A percentile compares a stretch with the other conserved stretches of the same genome.
Evolutionary conservation across 805 yeast species (phyloP).

Genomic region (Saccharomycopsis fermentans): DNA sequence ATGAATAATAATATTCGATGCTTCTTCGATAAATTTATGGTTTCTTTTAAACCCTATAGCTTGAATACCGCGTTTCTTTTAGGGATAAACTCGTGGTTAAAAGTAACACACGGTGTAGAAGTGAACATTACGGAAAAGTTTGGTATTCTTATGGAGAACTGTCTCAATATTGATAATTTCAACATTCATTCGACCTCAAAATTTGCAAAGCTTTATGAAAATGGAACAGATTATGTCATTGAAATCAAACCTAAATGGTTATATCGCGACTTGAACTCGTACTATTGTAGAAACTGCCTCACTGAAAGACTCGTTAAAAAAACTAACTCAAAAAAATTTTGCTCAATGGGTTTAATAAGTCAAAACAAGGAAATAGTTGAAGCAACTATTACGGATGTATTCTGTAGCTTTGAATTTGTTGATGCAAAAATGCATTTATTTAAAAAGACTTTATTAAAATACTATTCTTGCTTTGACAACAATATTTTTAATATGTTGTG

Average conservation of each 20-base stretch:
- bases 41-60: not conserved
- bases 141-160: constrained; percentile 33
- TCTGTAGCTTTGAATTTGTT: not conserved
- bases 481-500: constrained; percentile 25
- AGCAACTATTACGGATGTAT: constrained; percentile 26
- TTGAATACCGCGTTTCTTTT: not conserved
- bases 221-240: constrained; percentile 26
- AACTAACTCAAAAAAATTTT: constrained; percentile 28
- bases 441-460: not conserved
- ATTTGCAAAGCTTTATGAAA: constrained; percentile 26
- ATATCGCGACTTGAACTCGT: constrained; percentile 33
- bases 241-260: constrained; percentile 57
- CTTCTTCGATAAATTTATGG: constrained; percentile 1
- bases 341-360: constrained; percentile 38
- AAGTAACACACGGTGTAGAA: not conserved
- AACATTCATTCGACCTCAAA: constrained; percentile 26
- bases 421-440: not conserved
- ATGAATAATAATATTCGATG: constrained; percentile 27
- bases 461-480: constrained; percentile 22
- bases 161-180: constrained; percentile 27
- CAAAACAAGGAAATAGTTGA: constrained; percentile 24
- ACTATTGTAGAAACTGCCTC: constrained; percentile 46
- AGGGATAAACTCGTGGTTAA: not conserved
- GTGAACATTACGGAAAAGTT: constrained; percentile 24
- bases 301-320: constrained; percentile 26